Evolutionary conservation across 345 rosid species (phyloP).

Genomic region (Aquilaria malaccensis): DNA sequence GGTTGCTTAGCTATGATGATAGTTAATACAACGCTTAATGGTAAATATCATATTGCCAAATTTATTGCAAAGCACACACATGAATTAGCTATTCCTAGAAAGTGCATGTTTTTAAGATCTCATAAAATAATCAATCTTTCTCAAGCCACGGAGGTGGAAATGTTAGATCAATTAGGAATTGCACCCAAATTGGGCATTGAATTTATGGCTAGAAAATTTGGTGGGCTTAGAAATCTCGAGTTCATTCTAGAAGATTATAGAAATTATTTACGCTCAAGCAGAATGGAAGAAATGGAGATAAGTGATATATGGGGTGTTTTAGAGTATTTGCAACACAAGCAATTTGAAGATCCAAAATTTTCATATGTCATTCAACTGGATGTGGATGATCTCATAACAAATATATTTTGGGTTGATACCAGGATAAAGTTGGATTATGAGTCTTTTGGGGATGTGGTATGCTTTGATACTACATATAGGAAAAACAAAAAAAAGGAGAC

Average conservation of each 20-base stretch:
- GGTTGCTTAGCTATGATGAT: not conserved
- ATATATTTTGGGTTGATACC: constrained; percentile 27
- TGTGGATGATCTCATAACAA: constrained; percentile 26
- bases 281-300: not conserved
- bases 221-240: not conserved
- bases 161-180: not conserved
- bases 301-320: not conserved
- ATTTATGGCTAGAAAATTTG: not conserved
- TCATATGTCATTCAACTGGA: constrained; percentile 27
- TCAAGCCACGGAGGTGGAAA: not conserved
- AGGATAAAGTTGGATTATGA: constrained; percentile 24
- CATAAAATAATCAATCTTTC: not conserved
- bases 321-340: not conserved
- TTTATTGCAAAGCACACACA: not conserved
- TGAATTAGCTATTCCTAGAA: not conserved
- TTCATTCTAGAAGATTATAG: not conserved
- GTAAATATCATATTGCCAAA: not conserved
- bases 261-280: not conserved
- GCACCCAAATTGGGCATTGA: not conserved
- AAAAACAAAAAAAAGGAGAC: constrained; percentile 17
- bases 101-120: not conserved
- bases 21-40: not conserved
- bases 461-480: constrained; percentile 27
- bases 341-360: constrained; percentile 13
- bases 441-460: constrained; percentile 30